Conservation (phyloP, 2,329 filamentous ascomycete genomes). For the Gnomoniopsis smithogilvyi region DNA sequence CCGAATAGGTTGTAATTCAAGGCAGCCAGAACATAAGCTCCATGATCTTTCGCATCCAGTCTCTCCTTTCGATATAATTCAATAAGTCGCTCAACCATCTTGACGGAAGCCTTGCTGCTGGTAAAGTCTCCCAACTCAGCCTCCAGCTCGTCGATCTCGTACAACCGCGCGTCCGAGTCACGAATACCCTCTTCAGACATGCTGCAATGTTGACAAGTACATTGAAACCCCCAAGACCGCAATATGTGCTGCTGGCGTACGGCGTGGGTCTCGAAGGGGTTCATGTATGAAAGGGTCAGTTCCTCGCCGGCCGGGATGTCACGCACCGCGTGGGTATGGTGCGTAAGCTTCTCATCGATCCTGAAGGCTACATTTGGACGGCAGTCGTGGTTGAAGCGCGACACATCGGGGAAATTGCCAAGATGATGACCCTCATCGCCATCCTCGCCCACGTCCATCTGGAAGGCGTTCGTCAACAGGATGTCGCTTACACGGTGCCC, state of each 20-base stretch:
- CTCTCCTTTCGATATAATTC: slow-evolving; percentile 47
- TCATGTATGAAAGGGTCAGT: slow-evolving; percentile 34
- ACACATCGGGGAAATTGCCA: slow-evolving; percentile 29
- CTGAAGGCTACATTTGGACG: slow-evolving; percentile 32
- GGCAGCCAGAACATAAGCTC: slow-evolving; percentile 33
- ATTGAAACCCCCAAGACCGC: slow-evolving; percentile 33
- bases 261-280: slow-evolving; percentile 26
- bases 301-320: slow-evolving; percentile 30
- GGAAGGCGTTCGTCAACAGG: slow-evolving; percentile 26
- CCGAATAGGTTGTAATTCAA: slow-evolving; percentile 31
- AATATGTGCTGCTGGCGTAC: slow-evolving; percentile 26
- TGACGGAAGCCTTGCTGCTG: slow-evolving; percentile 33
- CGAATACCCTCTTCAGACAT: slow-evolving; percentile 8
- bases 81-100: slow-evolving; percentile 43
- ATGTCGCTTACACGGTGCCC: slow-evolving; percentile 24
- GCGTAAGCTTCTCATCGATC: slow-evolving; percentile 28
- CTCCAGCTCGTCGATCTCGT: slow-evolving; percentile 26
- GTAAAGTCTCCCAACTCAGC: slow-evolving; percentile 9
- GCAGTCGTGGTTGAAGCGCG: slow-evolving; percentile 34
- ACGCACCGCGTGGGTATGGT: slow-evolving; percentile 30
- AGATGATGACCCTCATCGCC: slow-evolving; percentile 6
- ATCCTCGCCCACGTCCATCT: slow-evolving; percentile 16
- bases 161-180: slow-evolving; percentile 25
- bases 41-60: slow-evolving; percentile 45
- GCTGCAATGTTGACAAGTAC: slow-evolving; percentile 30